Base-by-base conservation (phyloP, 352 stramenopile species). In the Pythium aquatile region DNA sequence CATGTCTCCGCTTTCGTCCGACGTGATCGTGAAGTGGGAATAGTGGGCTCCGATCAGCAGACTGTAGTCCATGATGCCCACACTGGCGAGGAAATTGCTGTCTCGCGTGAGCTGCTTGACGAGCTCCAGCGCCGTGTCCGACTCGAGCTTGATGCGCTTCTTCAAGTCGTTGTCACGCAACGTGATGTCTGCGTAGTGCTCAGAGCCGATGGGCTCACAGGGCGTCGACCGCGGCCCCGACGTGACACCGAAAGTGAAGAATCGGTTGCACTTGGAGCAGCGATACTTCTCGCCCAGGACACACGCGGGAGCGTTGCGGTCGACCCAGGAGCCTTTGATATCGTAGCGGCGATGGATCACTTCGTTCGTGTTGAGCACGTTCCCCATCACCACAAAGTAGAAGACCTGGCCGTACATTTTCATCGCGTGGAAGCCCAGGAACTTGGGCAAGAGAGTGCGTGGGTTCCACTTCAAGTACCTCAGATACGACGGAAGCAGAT, bases 381-480 rank as follows among this genome's bases (percentile, higher is more conserved):
- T 98, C 51, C 75, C 84, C 91, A 98, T 98, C 28, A 98, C 91
- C 29, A 98, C 85, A 55, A 98, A 97, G 63, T 91, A 94, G 63
- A 95, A 95, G 40, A 86, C 89, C 55, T 96, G 81, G 7, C 89
- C 89, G 67, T 97, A 97, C 83, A 98, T 94, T 51, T 92, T 93
- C 76, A 98, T 94, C 1, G 84, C 81, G 56, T 98, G 91, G 35
- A 94, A 83, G 5, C 91, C 91, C 10, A 94, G 86, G 65, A 97
- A 98, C 8, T 91, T 87, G 20, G 88, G 87, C n/a, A 98, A 63
- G 8, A 97, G 75, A 53, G 85, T 96, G 20, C 73, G 60, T 8
- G 90, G 91, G 61, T 97, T 95, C 79, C 85, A 93, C 63, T 94
- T 89, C 44, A 97, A 69, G 66, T 97, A 96, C 16, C 83, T 76